Evolutionary conservation across 805 yeast species (phyloP).

Genomic region (Ogataea ramenticola): DNA sequence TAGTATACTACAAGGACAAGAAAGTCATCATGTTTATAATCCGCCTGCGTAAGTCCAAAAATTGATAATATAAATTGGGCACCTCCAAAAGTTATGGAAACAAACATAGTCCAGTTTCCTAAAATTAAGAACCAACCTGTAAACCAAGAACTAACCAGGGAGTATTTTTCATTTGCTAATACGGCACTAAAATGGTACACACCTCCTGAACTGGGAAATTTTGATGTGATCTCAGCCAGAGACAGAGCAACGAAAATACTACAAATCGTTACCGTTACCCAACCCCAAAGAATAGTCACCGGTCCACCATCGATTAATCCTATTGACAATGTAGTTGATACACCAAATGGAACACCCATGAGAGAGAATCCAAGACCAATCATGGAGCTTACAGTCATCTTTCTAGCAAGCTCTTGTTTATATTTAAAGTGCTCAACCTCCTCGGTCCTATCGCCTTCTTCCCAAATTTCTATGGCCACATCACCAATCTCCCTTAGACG

Average conservation of each 20-base stretch:
- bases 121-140: slow-evolving; percentile 71
- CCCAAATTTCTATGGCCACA: slow-evolving; percentile 24
- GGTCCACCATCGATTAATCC: slow-evolving; percentile 74
- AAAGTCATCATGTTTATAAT: slow-evolving; percentile 49
- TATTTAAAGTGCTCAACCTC: slow-evolving; percentile 67
- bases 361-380: slow-evolving; percentile 74
- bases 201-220: slow-evolving; percentile 71
- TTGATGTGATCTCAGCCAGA: slow-evolving; percentile 69
- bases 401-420: slow-evolving; percentile 63
- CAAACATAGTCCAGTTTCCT: slow-evolving; percentile 75
- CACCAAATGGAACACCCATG: slow-evolving; percentile 78
- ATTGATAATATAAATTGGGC: slow-evolving; percentile 65
- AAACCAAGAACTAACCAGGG: slow-evolving; percentile 62
- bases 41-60: slow-evolving; percentile 52
- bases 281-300: slow-evolving; percentile 69
- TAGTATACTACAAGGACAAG: slow-evolving; percentile 52
- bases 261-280: slow-evolving; percentile 57
- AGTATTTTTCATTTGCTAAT: slow-evolving; percentile 49
- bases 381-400: slow-evolving; percentile 60
- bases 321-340: slow-evolving; percentile 65
- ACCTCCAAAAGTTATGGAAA: slow-evolving; percentile 69
- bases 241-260: slow-evolving; percentile 62
- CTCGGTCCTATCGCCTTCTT: slow-evolving; percentile 41
- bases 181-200: slow-evolving; percentile 74
- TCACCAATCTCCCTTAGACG: slow-evolving; percentile 18